Evolutionary conservation across 371 early-diverging fungal genomes (phyloP).

Genomic region (Rozella allomycis): DNA sequence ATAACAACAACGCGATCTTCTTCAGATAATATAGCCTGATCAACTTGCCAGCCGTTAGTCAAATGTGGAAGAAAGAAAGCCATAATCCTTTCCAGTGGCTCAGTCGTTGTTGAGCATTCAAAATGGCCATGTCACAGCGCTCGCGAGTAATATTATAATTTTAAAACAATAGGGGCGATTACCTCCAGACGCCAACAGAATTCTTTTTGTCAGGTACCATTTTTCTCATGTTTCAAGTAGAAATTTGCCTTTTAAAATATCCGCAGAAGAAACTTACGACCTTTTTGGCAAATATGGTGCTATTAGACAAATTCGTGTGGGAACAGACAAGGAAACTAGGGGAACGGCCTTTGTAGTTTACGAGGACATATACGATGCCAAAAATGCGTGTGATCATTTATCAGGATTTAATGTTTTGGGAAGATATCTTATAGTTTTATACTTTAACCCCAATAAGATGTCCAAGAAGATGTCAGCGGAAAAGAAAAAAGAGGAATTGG

Average conservation of each 20-base stretch:
- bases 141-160: no score
- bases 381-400: slow-evolving; percentile 82
- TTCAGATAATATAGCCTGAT: slow-evolving; percentile 92
- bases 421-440: slow-evolving; percentile 79
- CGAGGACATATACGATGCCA: slow-evolving; percentile 91
- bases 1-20: slow-evolving; percentile 90
- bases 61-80: slow-evolving; percentile 1
- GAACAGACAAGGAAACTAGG: slow-evolving; percentile 40
- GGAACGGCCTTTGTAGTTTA: slow-evolving; percentile 88
- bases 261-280: slow-evolving; percentile 83
- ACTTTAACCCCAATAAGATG: slow-evolving; percentile 49
- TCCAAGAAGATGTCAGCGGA: slow-evolving; percentile 17
- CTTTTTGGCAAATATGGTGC: slow-evolving; percentile 93
- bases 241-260: slow-evolving; percentile 85
- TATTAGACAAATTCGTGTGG: slow-evolving; percentile 76
- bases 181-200: no score
- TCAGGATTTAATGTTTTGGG: slow-evolving; percentile 87
- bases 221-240: slow-evolving; percentile 4
- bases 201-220: no score
- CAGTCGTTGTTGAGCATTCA: no score
- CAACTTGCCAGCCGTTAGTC: slow-evolving; percentile 77
- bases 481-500: slow-evolving; percentile 55
- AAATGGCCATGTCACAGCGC: no score
- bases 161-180: no score
- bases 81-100: not conserved